Percentiles rank a stretch among this genome's conserved stretches.
phyloP scores from a whole-genome alignment of 306 rosid species.

The Medicago truncatula region MtrunA17r5.0-ANR NC_053048.1:52581501-52582000 shows the following conservation, averaged over 20 bases:
- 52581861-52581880: conserved; percentile 98
- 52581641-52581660: conserved; percentile 56
- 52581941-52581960: conserved; percentile 31
- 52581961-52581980: conserved; percentile 35
- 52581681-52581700: conserved; percentile 97
- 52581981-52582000: conserved; percentile 29
- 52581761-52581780: conserved; percentile 93
- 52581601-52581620: conserved; percentile 14
- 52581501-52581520: background rate
- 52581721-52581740: conserved; percentile 97
- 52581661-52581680: conserved; percentile 99
- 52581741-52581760: conserved; percentile 89
- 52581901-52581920: conserved; percentile 15
- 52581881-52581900: conserved; percentile 48
- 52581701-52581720: conserved; percentile 99
- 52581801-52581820: conserved; percentile 91
- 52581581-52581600: conserved; percentile 21
- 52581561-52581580: conserved; percentile 23
- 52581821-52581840: conserved; percentile 97
- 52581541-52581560: conserved; percentile 25
- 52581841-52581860: conserved; percentile 92
- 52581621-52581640: conserved; percentile 35
- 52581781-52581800: conserved; percentile 97
- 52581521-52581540: conserved; percentile 25
- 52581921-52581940: conserved; percentile 17